These are phyloP conservation scores for Neurospora hispaniola DNA, from an alignment of 495 filamentous ascomycete species.

Conservation along the genomic window DNA sequence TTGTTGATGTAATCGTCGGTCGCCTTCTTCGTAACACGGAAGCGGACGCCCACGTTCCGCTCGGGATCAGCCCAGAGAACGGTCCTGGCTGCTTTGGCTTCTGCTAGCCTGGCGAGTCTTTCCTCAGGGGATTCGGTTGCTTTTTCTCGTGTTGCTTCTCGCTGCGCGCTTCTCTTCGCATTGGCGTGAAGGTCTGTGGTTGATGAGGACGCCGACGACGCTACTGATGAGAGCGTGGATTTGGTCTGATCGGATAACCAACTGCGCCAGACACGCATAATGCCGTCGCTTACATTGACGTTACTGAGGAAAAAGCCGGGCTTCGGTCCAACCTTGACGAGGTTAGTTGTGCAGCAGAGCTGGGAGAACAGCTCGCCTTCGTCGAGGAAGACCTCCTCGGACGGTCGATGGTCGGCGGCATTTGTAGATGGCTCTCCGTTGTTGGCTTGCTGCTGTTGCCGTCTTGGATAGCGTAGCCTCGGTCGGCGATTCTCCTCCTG, in stretches of 20 bases:
- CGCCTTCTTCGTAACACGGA: slow-evolving; percentile 33
- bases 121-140: neutral
- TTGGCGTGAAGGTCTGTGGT: neutral
- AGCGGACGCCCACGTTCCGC: slow-evolving; percentile 46
- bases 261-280: slow-evolving; percentile 54
- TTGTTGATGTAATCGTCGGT: neutral
- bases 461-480: slow-evolving; percentile 22
- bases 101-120: neutral
- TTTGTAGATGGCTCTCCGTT: slow-evolving; percentile 11
- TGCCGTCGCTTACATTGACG: slow-evolving; percentile 50
- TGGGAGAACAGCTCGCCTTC: slow-evolving; percentile 60
- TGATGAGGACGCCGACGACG: neutral
- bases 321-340: slow-evolving; percentile 55
- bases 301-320: slow-evolving; percentile 48
- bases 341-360: slow-evolving; percentile 52
- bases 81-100: neutral
- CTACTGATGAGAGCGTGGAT: neutral
- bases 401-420: slow-evolving; percentile 22
- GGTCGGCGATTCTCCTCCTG: slow-evolving; percentile 33
- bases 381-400: slow-evolving; percentile 54
- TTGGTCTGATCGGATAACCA: slow-evolving; percentile 48
- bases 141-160: neutral
- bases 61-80: slow-evolving; percentile 50
- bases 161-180: neutral
- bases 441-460: neutral